Conservation (phyloP, 169 alveolate species). For the Babesia sp. region DNA sequence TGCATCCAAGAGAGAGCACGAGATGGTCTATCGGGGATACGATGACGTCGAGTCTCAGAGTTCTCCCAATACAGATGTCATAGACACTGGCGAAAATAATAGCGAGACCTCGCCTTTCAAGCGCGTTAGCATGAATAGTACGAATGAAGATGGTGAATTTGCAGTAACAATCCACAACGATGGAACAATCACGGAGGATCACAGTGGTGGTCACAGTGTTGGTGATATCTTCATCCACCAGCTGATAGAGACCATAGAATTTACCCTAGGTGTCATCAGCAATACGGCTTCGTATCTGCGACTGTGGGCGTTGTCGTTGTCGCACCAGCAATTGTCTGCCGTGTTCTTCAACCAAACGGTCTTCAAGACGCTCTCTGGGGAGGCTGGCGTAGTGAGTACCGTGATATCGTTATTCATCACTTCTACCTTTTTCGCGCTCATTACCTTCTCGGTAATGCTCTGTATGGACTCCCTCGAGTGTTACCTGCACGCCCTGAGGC, state of each 20-base stretch:
- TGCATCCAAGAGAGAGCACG: slow-evolving; percentile 44
- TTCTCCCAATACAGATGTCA: background rate
- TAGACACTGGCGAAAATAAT: background rate
- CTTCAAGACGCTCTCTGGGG: slow-evolving; percentile 41
- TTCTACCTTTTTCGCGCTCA: slow-evolving; percentile 86
- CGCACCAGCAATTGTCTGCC: slow-evolving; percentile 96
- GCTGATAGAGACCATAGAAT: slow-evolving; percentile 98
- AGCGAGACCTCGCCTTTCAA: slow-evolving; percentile 3
- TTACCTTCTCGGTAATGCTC: slow-evolving; percentile 95
- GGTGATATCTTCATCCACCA: slow-evolving; percentile 93
- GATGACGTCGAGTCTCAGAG: slow-evolving; percentile 29
- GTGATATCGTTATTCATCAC: slow-evolving; percentile 71
- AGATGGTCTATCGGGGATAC: slow-evolving; percentile 64
- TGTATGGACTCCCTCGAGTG: slow-evolving; percentile 99
- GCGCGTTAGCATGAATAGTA: background rate
- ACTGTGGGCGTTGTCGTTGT: slow-evolving; percentile 98
- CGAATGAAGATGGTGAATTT: slow-evolving; percentile 56
- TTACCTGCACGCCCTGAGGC: slow-evolving; percentile 97
- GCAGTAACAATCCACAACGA: slow-evolving; percentile 61
- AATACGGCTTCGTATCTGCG: slow-evolving; percentile 99
- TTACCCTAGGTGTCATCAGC: slow-evolving; percentile 95
- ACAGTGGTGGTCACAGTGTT: slow-evolving; percentile 56
- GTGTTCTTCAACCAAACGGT: slow-evolving; percentile 90
- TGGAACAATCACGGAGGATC: slow-evolving; percentile 64
- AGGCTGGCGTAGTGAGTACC: slow-evolving; percentile 36